These are phyloP conservation scores for Yamadazyma atlantica DNA, from an alignment of 1,139 yeast species.

Conservation along the genomic window DNA sequence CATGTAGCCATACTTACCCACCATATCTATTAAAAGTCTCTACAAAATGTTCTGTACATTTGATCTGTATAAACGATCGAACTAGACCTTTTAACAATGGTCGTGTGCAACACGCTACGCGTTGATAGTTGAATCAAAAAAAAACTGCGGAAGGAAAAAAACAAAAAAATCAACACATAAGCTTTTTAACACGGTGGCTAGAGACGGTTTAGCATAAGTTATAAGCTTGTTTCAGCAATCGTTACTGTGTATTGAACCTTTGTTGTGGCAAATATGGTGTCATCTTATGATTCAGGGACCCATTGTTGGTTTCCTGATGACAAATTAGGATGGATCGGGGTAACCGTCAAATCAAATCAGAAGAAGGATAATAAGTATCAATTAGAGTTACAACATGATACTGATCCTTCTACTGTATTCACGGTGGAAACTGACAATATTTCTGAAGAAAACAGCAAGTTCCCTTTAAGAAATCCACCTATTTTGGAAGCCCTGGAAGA, in stretches of 20 bases:
- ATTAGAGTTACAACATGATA: conserved; percentile 62
- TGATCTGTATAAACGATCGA: too few relatives aligned
- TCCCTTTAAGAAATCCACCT: conserved; percentile 89
- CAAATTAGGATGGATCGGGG: conserved; percentile 88
- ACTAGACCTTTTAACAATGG: neutral
- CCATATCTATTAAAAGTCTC: too few relatives aligned
- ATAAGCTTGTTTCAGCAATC: neutral
- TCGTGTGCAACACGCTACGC: conserved; percentile 1
- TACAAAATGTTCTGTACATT: too few relatives aligned
- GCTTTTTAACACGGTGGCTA: neutral
- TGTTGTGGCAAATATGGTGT: conserved; percentile 13
- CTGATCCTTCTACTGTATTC: conserved; percentile 49
- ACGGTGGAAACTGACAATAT: conserved; percentile 54
- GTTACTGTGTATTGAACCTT: neutral
- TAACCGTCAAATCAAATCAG: conserved; percentile 62
- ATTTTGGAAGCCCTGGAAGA: conserved; percentile 93
- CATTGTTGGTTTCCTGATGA: conserved; percentile 97
- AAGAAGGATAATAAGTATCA: conserved; percentile 50
- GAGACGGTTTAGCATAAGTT: neutral
- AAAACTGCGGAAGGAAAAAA: conserved; percentile 1
- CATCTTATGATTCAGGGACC: conserved; percentile 40
- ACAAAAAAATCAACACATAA: neutral
- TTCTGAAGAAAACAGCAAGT: conserved; percentile 49
- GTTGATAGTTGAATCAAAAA: conserved; percentile 1
- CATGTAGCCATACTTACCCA: too few relatives aligned